Evolutionary conservation across 176 grass and related monocot genomes (phyloP), one percentile per base, ranked within the genome.

Genomic region (Oryza officinalis): DNA sequence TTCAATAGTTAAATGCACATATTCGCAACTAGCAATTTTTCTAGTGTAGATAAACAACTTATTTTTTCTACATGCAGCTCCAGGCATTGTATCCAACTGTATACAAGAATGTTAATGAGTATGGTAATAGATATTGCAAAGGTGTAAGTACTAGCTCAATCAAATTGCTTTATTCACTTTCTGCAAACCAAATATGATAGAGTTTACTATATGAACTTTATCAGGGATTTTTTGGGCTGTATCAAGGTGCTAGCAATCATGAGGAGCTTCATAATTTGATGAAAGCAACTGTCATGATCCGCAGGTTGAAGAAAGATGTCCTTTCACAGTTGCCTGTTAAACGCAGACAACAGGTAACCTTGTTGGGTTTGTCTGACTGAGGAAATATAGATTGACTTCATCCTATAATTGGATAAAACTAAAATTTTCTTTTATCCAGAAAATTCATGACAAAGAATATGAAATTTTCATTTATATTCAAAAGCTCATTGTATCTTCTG

Each of bases 231-330:
- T 98, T 90, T 74, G 96, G 96, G 74, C 18, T 86, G 57, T 95
- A 90, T 80, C 95, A 98, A 98, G 95, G 95, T 83, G 96, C 96
- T 75, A 98, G 96, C 80, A 98, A 98, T 80, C 96, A 98, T 35
- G 93, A 95, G 38, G 96, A 95, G 80, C 91, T 98, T 20, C 96
- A 98, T 92, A 93, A 89, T 88, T 88, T 98, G 86, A 93, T 98
- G 91, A 98, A 95, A 86, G 91, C 96, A 85, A 98, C 96, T 43
- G 83, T 95, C 72, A 95, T 98, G 96, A 98, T 98, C 67, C 96
- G 93, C 20, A 87, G 96, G 59, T 87, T 98, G 84, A 98, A 98
- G 63, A 98, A 92, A 84, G 92, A 98, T 81, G 96, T 98, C 70
- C 90, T 98, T 79, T 70, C 89, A 27, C 79, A 98, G 82, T 87